Conservation (phyloP, 2,329 filamentous ascomycete species). For the Neonectria ditissima region DNA sequence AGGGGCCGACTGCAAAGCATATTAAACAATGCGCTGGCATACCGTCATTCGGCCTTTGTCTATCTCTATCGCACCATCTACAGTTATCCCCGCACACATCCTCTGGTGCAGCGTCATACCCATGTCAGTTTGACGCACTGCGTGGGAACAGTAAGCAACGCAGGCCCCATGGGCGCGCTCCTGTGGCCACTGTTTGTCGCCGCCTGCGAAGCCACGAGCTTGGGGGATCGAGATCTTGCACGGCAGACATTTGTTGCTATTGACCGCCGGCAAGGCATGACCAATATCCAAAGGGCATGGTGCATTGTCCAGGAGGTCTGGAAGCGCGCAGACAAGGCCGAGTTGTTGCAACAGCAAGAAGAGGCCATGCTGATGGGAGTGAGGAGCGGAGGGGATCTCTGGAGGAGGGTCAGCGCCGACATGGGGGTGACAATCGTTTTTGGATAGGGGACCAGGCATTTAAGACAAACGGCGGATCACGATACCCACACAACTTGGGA, state of each 20-base stretch:
- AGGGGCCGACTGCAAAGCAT: constrained; percentile 63
- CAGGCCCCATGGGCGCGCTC: constrained; percentile 72
- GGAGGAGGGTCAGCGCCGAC: constrained; percentile 68
- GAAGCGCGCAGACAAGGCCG: constrained; percentile 61
- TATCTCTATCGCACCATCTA: constrained; percentile 69
- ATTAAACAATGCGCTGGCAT: constrained; percentile 69
- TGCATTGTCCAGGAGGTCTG: constrained; percentile 72
- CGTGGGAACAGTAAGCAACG: constrained; percentile 64
- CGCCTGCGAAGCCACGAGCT: constrained; percentile 67
- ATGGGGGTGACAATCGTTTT: constrained; percentile 71
- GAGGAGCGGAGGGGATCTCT: constrained; percentile 56
- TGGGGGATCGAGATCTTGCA: constrained; percentile 64
- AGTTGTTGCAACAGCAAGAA: constrained; percentile 42
- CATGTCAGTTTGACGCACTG: constrained; percentile 65
- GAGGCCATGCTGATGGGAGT: constrained; percentile 35
- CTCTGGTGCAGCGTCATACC: constrained; percentile 65
- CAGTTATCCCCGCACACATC: constrained; percentile 58
- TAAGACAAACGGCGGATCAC: constrained; percentile 23
- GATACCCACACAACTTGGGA: constrained; percentile 42
- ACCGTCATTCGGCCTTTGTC: constrained; percentile 69
- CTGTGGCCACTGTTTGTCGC: constrained; percentile 75
- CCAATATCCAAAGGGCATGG: constrained; percentile 72
- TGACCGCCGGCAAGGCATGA: constrained; percentile 71
- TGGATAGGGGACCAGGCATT: constrained; percentile 49
- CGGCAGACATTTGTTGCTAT: constrained; percentile 64